Conservation (phyloP, 208 protist species). For the Naegleria gruberi region DNA sequence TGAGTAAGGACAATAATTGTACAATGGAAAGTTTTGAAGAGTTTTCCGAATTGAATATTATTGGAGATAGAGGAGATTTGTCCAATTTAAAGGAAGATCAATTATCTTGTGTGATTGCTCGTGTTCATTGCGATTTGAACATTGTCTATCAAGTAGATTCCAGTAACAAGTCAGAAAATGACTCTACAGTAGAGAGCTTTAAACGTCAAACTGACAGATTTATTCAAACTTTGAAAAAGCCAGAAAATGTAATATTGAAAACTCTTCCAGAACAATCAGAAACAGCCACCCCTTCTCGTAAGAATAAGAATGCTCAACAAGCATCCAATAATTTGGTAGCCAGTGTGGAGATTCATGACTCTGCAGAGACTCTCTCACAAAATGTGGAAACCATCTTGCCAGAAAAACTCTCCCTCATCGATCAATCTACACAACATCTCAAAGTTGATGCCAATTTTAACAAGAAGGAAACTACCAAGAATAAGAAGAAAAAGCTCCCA, state of each 20-base stretch:
- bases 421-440: not conserved
- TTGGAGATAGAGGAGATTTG: not conserved
- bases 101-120: not conserved
- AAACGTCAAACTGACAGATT: not conserved
- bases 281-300: too few species aligned
- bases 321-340: not conserved
- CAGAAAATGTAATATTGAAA: not conserved
- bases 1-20: too few species aligned
- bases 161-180: not conserved
- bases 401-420: not conserved
- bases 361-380: not conserved
- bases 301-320: not conserved
- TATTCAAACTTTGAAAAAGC: not conserved
- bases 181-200: not conserved
- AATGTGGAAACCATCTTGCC: not conserved
- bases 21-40: not conserved
- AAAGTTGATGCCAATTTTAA: not conserved
- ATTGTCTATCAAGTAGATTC: not conserved
- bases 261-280: not conserved
- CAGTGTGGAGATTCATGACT: not conserved
- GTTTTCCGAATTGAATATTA: not conserved
- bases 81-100: too few species aligned
- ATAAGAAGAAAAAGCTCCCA: not conserved
- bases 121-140: not conserved
- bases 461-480: not conserved